phyloP scores from a whole-genome alignment of 257 asterid genomes.

The Solanum tacnaense region DNA sequence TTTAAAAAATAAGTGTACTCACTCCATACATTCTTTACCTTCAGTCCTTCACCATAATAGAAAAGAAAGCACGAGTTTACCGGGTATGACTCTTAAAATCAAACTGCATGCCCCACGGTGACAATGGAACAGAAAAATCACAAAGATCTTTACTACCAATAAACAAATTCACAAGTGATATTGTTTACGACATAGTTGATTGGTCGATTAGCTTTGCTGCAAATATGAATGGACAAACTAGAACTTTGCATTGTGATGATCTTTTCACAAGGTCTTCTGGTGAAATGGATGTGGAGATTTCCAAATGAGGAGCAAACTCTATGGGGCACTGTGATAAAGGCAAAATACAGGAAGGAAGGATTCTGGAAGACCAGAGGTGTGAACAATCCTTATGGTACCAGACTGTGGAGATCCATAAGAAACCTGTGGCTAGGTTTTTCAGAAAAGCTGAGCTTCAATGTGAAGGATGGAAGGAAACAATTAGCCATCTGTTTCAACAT shows the following conservation, averaged over 20 bases:
- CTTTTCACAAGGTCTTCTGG: neutral
- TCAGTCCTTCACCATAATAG: neutral
- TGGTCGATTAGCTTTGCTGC: neutral
- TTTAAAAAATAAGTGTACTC: neutral
- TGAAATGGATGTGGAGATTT: neutral
- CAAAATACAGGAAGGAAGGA: neutral
- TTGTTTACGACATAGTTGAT: neutral
- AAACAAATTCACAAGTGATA: neutral
- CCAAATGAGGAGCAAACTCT: neutral
- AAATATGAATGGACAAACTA: neutral
- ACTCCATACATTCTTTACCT: neutral
- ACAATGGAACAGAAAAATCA: neutral
- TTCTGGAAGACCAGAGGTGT: neutral
- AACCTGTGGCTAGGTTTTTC: neutral
- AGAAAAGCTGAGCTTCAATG: neutral
- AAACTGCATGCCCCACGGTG: neutral
- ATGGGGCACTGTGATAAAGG: neutral
- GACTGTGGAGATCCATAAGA: neutral
- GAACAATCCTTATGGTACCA: neutral
- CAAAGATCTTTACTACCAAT: neutral
- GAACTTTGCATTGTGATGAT: neutral
- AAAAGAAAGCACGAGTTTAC: neutral
- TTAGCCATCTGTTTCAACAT: neutral
- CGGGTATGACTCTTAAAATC: neutral
- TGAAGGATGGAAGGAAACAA: neutral